Percentiles rank a stretch among this genome's conserved stretches.
Evolutionary conservation across 495 filamentous ascomycete genomes (phyloP).

Genomic region (Amorphotheca resinae): DNA sequence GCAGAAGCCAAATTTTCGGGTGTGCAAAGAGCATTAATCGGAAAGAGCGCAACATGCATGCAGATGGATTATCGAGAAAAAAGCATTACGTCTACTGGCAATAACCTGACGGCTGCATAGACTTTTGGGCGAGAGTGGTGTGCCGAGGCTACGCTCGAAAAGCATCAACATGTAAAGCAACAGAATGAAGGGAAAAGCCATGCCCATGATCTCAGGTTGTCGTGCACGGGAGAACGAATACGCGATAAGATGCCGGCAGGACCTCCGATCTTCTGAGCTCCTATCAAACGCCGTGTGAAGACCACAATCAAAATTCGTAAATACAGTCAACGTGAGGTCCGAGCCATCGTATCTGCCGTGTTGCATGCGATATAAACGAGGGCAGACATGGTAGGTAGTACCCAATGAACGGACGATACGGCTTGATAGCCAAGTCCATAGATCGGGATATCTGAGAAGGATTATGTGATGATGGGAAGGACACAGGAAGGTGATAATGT

Average conservation of each 20-base stretch:
- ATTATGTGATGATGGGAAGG: neutral
- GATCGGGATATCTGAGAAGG: neutral
- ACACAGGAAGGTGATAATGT: neutral
- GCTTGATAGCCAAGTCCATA: neutral
- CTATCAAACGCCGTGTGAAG: conserved; percentile 18
- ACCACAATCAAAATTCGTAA: conserved; percentile 20
- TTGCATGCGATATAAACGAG: neutral
- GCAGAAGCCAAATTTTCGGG: conserved; percentile 11
- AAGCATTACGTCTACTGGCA: conserved; percentile 10
- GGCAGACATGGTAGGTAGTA: neutral
- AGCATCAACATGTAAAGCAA: conserved; percentile 14
- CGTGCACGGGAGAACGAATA: conserved; percentile 6
- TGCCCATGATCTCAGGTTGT: conserved; percentile 4
- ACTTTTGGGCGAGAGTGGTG: conserved; percentile 13
- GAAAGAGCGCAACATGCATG: conserved; percentile 20
- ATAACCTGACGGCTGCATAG: conserved; percentile 10
- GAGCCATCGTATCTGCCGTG: conserved; percentile 1
- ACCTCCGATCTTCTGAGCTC: conserved; percentile 19
- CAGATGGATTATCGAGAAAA: conserved; percentile 10
- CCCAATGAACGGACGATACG: conserved; percentile 1
- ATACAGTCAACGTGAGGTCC: conserved; percentile 17
- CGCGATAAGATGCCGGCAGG: conserved; percentile 8
- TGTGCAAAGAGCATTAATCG: conserved; percentile 6
- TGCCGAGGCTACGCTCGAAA: conserved; percentile 21
- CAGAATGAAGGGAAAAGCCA: conserved; percentile 12